phyloP scores from a whole-genome alignment of 176 grass and related monocot genomes.

The Panicum miliaceum region DNA sequence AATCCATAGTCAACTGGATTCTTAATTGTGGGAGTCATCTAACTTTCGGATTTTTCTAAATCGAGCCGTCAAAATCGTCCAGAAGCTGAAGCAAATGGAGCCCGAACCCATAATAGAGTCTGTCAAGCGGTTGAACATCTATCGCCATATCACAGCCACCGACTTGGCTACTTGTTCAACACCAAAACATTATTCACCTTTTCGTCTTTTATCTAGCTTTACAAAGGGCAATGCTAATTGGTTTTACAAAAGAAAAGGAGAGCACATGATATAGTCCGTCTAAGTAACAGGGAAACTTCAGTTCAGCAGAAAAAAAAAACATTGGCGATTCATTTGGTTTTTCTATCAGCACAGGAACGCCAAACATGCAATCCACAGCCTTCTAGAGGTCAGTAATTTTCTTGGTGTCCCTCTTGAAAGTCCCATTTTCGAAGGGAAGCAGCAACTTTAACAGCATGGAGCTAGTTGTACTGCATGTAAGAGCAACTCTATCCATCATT shows the following conservation, averaged over 20 bases:
- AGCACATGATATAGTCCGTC: background rate
- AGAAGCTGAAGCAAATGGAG: too few relatives aligned
- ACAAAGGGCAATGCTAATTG: background rate
- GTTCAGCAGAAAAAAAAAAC: background rate
- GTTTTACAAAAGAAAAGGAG: background rate
- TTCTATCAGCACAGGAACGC: background rate
- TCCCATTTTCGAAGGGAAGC: background rate
- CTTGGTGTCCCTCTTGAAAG: background rate
- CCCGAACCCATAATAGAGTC: background rate
- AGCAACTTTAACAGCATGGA: background rate
- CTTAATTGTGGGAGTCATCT: too few relatives aligned
- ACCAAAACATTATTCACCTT: background rate
- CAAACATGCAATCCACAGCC: background rate
- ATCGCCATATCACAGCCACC: background rate
- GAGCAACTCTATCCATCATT: background rate
- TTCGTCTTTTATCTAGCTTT: background rate
- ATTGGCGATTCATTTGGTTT: background rate
- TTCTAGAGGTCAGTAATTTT: slow-evolving; percentile 12
- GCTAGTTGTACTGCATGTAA: background rate
- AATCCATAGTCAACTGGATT: too few relatives aligned
- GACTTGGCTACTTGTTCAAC: background rate
- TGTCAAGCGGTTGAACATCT: background rate
- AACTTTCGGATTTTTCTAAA: too few relatives aligned
- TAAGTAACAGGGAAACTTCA: background rate
- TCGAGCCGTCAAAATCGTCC: too few relatives aligned